Base-by-base conservation (phyloP, 2,329 filamentous ascomycete genomes). In the Phaeosphaeriaceae sp. region DNA sequence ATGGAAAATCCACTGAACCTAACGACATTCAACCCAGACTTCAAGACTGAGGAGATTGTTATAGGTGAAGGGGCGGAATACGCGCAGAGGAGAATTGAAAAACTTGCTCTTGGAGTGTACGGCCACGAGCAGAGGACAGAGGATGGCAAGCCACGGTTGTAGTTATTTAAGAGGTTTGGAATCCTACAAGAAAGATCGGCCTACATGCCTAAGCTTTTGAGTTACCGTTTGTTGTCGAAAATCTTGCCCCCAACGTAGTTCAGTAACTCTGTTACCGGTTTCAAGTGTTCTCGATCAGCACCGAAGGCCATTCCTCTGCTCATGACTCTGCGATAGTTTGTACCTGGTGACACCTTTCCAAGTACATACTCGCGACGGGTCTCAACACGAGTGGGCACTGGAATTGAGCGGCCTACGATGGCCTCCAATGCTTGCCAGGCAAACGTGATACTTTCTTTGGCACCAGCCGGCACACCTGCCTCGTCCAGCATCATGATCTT, bases 341-440 rank as follows among this genome's bases (percentile, higher is more conserved):
- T 74, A 1, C 85, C 84, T 0, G 84, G 84, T 21, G 74, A 79
- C 11, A 87, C 77, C 63, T 86, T 86, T 3, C 85, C 85, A 4
- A 87, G 77, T 1, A 87, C 80, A 63, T 83, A 84, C 48, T 80
- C 76, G 55, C 75, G 71, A 27, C 81, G 75, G 21, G 83, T 85
- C 74, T 87, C 84, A 1, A 86, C 84, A 7, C 81, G 75, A n/a
- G 75, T 76, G 1, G 85, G 85, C 9, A 88, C 83, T 1, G 82
- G 83, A 48, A 87, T 84, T 25, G 79, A 81, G 17, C 85, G 78
- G 9, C 58, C 58, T 13, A 60, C 50, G 11, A 68, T 48, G 13
- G 85, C 84, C 66, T 87, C 85, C 83, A 88, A 85, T 1, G 81
- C 85, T 72, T 86, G 85, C 84, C 83, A 86, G 3, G 86, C 85